Conservation (phyloP, 2,329 filamentous ascomycete species). For the Cordyceps sp. region DNA sequence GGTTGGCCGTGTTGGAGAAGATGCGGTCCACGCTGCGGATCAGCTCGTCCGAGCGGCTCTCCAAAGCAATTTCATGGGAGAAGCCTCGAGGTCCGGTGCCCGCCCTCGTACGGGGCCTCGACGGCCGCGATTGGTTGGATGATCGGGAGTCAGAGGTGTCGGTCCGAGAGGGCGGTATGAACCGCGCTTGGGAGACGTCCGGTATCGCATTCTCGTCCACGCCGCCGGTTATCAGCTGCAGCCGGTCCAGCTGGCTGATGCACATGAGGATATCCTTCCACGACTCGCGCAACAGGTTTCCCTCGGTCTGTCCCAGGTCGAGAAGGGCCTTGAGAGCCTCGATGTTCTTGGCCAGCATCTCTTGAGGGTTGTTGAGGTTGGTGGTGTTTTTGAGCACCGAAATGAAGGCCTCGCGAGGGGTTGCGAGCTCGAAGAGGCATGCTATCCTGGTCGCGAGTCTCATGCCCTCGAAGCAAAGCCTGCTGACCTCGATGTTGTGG, state of each 20-base stretch:
- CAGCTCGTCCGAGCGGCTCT: conserved; percentile 84
- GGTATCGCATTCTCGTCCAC: conserved; percentile 87
- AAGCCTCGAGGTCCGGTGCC: conserved; percentile 47
- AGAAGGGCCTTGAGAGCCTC: conserved; percentile 85
- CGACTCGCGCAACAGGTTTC: conserved; percentile 72
- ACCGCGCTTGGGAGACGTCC: conserved; percentile 73
- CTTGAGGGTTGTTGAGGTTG: conserved; percentile 86
- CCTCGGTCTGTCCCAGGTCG: conserved; percentile 84
- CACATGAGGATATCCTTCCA: conserved; percentile 95
- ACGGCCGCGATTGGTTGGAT: conserved; percentile 42
- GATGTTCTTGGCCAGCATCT: conserved; percentile 91
- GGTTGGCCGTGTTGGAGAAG: conserved; percentile 87
- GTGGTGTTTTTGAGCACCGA: conserved; percentile 85
- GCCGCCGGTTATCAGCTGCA: conserved; percentile 87
- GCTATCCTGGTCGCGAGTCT: conserved; percentile 86
- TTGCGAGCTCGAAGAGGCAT: conserved; percentile 83
- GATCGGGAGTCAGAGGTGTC: conserved; percentile 43
- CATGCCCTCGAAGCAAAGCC: conserved; percentile 86
- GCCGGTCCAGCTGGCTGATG: conserved; percentile 85
- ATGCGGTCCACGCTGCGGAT: conserved; percentile 88
- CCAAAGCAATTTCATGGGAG: conserved; percentile 68
- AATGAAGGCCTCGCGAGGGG: conserved; percentile 89
- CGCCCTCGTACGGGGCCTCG: conserved; percentile 29
- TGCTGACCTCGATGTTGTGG: conserved; percentile 83
- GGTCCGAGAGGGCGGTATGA: conserved; percentile 42